Percentiles rank a stretch among this genome's conserved stretches.
Evolutionary conservation across 1,284 basidiomycete genomes (phyloP).

Genomic region (Inonotus obliquus): DNA sequence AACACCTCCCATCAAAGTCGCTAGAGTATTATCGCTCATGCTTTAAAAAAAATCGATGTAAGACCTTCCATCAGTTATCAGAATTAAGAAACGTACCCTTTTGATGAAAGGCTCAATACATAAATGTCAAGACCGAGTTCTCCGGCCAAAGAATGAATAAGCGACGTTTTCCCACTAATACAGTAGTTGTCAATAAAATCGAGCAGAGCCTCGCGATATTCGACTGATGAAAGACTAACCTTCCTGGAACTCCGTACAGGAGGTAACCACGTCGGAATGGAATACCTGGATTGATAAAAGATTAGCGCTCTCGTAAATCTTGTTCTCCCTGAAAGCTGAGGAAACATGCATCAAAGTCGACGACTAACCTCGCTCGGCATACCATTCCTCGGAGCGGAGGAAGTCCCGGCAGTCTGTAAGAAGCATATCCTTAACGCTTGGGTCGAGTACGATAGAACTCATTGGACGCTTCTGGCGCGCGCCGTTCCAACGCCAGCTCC

Average conservation of each 20-base stretch:
- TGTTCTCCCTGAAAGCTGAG: background rate
- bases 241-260: conserved; percentile 78
- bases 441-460: conserved; percentile 82
- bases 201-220: conserved; percentile 21
- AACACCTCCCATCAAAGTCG: conserved; percentile 78
- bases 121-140: conserved; percentile 87
- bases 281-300: conserved; percentile 50
- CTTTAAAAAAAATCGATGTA: conserved; percentile 31
- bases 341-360: background rate
- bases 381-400: conserved; percentile 78
- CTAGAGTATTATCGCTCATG: conserved; percentile 83
- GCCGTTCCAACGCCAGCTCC: conserved; percentile 81
- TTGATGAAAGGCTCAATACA: conserved; percentile 78
- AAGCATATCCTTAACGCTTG: conserved; percentile 83
- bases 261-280: conserved; percentile 84
- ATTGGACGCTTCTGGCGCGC: conserved; percentile 80
- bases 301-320: background rate
- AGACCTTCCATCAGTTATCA: conserved; percentile 4
- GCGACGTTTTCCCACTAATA: conserved; percentile 72
- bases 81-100: conserved; percentile 50
- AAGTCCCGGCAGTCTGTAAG: conserved; percentile 81
- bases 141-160: conserved; percentile 82
- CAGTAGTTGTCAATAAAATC: conserved; percentile 20
- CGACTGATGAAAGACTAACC: conserved; percentile 39
- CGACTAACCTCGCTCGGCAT: conserved; percentile 72